Evolutionary conservation across 2,329 filamentous ascomycete genomes (phyloP), one percentile per base, ranked within the genome.

Genomic region (Talaromyces amestolkiae): DNA sequence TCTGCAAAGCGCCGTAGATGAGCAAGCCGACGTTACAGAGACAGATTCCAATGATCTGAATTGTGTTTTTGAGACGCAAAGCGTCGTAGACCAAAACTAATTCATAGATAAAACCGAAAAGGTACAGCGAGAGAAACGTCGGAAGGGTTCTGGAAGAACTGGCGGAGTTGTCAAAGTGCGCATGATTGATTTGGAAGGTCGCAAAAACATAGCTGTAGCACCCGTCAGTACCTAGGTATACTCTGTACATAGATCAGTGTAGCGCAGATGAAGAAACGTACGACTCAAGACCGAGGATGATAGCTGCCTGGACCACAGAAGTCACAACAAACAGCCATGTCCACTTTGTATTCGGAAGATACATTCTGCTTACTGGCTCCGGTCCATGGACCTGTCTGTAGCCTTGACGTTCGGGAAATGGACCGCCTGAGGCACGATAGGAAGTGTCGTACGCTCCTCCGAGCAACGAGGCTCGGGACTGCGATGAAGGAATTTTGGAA

Each of bases 51-150:
- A 99, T 98, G 76, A 98, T 86, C 78, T 99, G 95, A 83, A 99
- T 99, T 11, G 95, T 99, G 81, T 99, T 99, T 79, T 97, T 97
- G 75, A 94, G 84, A 68, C 93, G 89, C 66, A 99, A 84, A 17
- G 94, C 95, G 82, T 99, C 95, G 85, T 93, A 98, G 13, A 95
- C 91, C 62, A 99, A 84, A 33, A 96, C 82, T 37, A 98, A 81
- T 75, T 97, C 89, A 80, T 98, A 99, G 65, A 99, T 79, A 80
- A 96, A 98, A 67, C 92, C 95, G 77, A 99, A 97, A 77, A 97
- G 97, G 83, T 98, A 97, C 56, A 99, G 87, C 27, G 94, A 92
- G 66, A 99, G 84, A 80, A 97, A 98, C 43, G 94, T 98, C 31
- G 95, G 94, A 69, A 99, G 97, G 0, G 93, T 87, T 76, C 80